Conservation (phyloP, 257 asterid species). For the Schizonepeta tenuifolia region DNA sequence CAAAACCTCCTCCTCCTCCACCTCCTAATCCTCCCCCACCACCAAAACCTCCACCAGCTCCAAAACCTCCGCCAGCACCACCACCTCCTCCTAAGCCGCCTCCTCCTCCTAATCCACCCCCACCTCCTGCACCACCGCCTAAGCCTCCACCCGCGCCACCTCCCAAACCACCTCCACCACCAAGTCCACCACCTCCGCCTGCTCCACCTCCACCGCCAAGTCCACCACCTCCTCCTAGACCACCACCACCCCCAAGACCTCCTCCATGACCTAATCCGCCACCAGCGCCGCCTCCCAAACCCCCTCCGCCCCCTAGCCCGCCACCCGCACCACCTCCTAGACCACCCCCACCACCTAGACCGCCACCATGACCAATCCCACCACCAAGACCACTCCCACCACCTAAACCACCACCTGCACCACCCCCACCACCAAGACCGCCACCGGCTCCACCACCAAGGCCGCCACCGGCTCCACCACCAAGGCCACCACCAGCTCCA, state of each 20-base stretch:
- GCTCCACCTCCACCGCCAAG: slow-evolving; percentile 4
- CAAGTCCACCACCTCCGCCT: neutral
- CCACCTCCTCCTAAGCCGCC: neutral
- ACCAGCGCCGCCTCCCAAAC: neutral
- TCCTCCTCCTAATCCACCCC: neutral
- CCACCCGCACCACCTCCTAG: slow-evolving; percentile 15
- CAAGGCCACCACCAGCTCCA: neutral
- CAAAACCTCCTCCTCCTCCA: slow-evolving; percentile 21
- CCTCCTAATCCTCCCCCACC: slow-evolving; percentile 11
- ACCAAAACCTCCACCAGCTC: slow-evolving; percentile 14
- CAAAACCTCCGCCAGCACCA: slow-evolving; percentile 3
- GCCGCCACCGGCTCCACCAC: neutral
- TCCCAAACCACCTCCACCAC: neutral
- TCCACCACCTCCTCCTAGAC: neutral
- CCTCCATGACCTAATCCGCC: slow-evolving; percentile 28
- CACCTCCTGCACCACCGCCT: slow-evolving; percentile 1
- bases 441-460: slow-evolving; percentile 3
- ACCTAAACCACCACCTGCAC: neutral
- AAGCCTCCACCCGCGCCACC: neutral
- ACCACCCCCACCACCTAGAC: slow-evolving; percentile 31
- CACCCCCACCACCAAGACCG: slow-evolving; percentile 33
- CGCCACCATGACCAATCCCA: slow-evolving; percentile 20
- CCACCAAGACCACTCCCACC: slow-evolving; percentile 37
- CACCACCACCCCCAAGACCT: slow-evolving; percentile 15
- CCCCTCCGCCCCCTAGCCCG: too few relatives aligned